Conservation (phyloP, 805 yeast species). For the Scheffersomyces spartinae region DNA sequence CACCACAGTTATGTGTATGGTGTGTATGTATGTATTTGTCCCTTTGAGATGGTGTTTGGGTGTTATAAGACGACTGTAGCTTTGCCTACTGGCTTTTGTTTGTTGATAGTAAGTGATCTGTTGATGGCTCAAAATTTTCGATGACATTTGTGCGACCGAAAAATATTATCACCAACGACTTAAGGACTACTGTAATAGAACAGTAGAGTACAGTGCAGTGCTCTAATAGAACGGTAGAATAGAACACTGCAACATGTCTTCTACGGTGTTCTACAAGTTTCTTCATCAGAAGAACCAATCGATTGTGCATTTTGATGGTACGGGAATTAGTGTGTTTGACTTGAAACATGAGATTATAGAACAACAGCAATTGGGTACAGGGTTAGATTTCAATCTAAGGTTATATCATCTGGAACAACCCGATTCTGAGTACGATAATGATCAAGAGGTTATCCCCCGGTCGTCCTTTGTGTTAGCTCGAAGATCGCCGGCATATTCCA, state of each 20-base stretch:
- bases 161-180: no score
- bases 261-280: conserved; percentile 79
- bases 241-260: conserved; percentile 45
- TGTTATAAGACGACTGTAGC: no score
- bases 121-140: no score
- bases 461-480: conserved; percentile 75
- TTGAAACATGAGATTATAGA: conserved; percentile 80
- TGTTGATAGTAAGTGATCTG: no score
- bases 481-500: conserved; percentile 55
- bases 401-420: conserved; percentile 50
- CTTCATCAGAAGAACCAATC: conserved; percentile 72
- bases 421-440: conserved; percentile 68
- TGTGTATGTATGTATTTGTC: no score
- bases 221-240: conserved; percentile 6
- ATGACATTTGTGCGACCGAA: no score
- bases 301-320: conserved; percentile 84
- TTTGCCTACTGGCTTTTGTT: no score
- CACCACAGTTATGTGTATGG: no score
- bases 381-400: conserved; percentile 71
- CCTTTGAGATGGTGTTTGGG: no score
- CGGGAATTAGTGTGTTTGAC: conserved; percentile 92
- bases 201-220: not conserved
- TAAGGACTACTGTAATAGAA: not conserved
- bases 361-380: conserved; percentile 71
- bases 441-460: conserved; percentile 82